Evolutionary conservation across 2,329 filamentous ascomycete genomes (phyloP).

Genomic region (Fusarium cicatricum): DNA sequence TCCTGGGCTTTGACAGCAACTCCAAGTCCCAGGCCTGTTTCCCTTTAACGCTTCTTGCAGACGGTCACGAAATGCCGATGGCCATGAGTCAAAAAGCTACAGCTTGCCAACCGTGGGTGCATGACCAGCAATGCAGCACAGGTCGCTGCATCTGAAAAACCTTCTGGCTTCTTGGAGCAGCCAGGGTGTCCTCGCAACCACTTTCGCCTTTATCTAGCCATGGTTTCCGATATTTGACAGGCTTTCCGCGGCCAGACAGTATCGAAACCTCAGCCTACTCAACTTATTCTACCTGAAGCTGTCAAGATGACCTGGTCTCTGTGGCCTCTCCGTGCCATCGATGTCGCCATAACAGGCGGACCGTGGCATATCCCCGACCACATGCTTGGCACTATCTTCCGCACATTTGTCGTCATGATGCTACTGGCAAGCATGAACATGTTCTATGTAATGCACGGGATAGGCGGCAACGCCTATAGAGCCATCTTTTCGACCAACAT

Average conservation of each 20-base stretch:
- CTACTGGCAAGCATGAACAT: conserved; percentile 16
- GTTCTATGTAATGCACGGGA: conserved; percentile 9
- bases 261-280: not conserved
- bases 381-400: conserved; percentile 9
- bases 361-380: conserved; percentile 17
- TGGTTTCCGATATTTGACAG: not conserved
- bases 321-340: not conserved
- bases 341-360: not conserved
- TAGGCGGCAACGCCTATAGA: conserved; percentile 6
- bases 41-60: not conserved
- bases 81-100: not conserved
- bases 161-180: not conserved
- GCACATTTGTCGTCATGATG: conserved; percentile 7
- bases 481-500: conserved; percentile 1
- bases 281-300: not conserved
- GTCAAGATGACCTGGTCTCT: not conserved
- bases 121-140: not conserved
- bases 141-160: not conserved
- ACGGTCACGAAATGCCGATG: not conserved
- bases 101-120: not conserved
- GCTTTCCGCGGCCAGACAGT: not conserved
- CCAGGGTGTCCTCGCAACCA: not conserved
- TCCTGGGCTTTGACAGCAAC: not conserved
- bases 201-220: not conserved
- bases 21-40: not conserved